These are phyloP conservation scores for Escallonia rubra DNA, from an alignment of 129 eudicot species.

Conservation along the genomic window DNA sequence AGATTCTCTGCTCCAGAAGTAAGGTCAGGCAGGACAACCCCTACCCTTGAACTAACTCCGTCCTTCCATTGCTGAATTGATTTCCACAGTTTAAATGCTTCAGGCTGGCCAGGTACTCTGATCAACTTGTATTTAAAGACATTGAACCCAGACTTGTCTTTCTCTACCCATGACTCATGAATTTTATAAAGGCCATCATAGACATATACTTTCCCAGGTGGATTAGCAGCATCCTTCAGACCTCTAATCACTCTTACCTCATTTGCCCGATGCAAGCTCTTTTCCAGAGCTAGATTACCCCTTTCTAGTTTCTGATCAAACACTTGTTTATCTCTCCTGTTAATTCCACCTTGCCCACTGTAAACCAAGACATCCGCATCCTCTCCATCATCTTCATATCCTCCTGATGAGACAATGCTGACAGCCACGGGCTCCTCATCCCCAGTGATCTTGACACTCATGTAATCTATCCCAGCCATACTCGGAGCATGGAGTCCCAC, in stretches of 20 bases:
- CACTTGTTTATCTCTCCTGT: conserved; percentile 50
- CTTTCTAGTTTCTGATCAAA: conserved; percentile 75
- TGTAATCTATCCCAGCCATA: conserved; percentile 94
- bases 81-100: conserved; percentile 77
- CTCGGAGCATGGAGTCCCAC: conserved; percentile 82
- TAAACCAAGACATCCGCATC: conserved; percentile 76
- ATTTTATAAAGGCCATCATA: conserved; percentile 86
- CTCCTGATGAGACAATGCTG: conserved; percentile 87
- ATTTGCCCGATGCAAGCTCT: conserved; percentile 72
- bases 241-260: conserved; percentile 88
- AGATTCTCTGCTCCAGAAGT: conserved; percentile 62
- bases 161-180: conserved; percentile 81
- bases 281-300: conserved; percentile 90
- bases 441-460: conserved; percentile 49
- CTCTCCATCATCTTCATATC: conserved; percentile 87
- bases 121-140: conserved; percentile 72
- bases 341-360: conserved; percentile 86
- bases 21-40: conserved; percentile 69
- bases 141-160: conserved; percentile 69
- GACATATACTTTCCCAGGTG: conserved; percentile 69
- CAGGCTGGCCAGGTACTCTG: conserved; percentile 73
- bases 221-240: conserved; percentile 38
- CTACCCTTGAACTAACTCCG: conserved; percentile 45
- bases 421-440: conserved; percentile 84
- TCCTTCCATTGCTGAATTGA: conserved; percentile 78